phyloP scores from a whole-genome alignment of 768 basidiomycete species.

The Auricularia heimuer region DNA sequence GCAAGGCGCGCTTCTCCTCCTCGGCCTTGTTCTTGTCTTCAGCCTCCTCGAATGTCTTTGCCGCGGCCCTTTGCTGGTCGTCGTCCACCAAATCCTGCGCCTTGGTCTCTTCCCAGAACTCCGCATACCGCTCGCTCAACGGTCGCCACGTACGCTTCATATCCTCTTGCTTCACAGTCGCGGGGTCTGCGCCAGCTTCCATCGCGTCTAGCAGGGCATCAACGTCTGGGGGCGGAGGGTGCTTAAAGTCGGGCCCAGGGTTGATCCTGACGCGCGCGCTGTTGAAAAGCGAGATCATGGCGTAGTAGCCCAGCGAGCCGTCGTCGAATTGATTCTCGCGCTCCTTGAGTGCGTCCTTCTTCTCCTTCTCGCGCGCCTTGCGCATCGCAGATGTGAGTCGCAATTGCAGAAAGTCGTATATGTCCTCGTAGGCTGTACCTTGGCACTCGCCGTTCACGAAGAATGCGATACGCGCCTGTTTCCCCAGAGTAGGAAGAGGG shows the following conservation, averaged over 20 bases:
- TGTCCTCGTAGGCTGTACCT: conserved; percentile 72
- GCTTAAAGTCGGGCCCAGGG: conserved; percentile 80
- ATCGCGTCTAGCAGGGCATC: conserved; percentile 45
- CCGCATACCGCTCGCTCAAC: conserved; percentile 71
- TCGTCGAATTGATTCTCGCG: conserved; percentile 89
- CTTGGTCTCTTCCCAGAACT: conserved; percentile 60
- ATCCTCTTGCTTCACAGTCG: conserved; percentile 15
- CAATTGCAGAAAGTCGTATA: conserved; percentile 86
- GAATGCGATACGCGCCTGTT: conserved; percentile 71
- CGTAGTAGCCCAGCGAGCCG: conserved; percentile 91
- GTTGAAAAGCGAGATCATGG: conserved; percentile 89
- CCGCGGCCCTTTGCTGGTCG: not conserved
- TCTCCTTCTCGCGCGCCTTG: conserved; percentile 52
- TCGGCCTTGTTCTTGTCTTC: conserved; percentile 6
- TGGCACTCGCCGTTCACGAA: conserved; percentile 87
- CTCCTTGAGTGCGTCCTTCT: conserved; percentile 55
- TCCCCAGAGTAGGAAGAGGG: conserved; percentile 52
- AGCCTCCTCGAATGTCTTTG: not conserved
- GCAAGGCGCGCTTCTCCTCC: not conserved
- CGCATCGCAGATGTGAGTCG: conserved; percentile 49
- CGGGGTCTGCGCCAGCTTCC: conserved; percentile 22
- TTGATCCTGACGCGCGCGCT: conserved; percentile 78
- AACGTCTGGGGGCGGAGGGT: conserved; percentile 69
- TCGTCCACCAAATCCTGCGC: not conserved
- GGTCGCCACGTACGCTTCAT: conserved; percentile 57